Percentiles rank a stretch among this genome's conserved stretches.
Evolutionary conservation across 2,329 filamentous ascomycete species (phyloP).

Genomic region (Metarhizium guizhouense): DNA sequence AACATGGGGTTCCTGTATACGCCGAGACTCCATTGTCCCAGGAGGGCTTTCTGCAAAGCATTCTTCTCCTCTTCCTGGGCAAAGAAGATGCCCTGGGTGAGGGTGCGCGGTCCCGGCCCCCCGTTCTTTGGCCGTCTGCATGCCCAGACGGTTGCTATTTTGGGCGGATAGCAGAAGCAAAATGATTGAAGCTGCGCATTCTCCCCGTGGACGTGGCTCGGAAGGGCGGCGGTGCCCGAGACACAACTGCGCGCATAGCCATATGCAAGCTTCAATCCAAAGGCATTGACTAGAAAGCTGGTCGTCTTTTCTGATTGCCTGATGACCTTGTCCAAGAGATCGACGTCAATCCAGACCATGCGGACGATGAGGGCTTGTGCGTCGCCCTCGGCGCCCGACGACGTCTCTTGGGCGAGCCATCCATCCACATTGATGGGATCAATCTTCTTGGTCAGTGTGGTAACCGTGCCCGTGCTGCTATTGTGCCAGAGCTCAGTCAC

Average conservation of each 20-base stretch:
- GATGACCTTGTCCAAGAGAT: constrained; percentile 13
- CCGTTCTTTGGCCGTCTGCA: constrained; percentile 12
- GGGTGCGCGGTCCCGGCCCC: neutral
- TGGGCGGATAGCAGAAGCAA: constrained; percentile 27
- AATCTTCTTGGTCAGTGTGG: constrained; percentile 6
- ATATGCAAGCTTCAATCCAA: constrained; percentile 22
- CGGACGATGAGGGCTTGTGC: constrained; percentile 19
- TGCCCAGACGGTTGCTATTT: constrained; percentile 29
- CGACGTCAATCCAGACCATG: constrained; percentile 18
- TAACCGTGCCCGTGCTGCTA: constrained; percentile 11
- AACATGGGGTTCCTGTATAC: constrained; percentile 24
- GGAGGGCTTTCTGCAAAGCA: constrained; percentile 15
- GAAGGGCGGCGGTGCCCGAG: constrained; percentile 22
- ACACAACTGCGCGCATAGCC: constrained; percentile 24
- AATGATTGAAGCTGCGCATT: constrained; percentile 14
- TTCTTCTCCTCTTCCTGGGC: constrained; percentile 16
- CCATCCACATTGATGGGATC: constrained; percentile 4
- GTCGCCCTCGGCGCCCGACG: constrained; percentile 3
- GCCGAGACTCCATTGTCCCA: constrained; percentile 18
- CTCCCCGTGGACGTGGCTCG: constrained; percentile 4
- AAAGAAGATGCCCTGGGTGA: constrained; percentile 24
- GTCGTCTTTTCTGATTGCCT: constrained; percentile 14
- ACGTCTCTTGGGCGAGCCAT: constrained; percentile 16
- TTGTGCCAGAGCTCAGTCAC: constrained; percentile 21
- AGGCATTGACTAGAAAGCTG: constrained; percentile 15